A percentile compares a stretch with the other conserved stretches of the same genome.
These are phyloP conservation scores for Piromyces finnis DNA, from an alignment of 192 early-diverging fungal species.

Conservation along the genomic window DNA sequence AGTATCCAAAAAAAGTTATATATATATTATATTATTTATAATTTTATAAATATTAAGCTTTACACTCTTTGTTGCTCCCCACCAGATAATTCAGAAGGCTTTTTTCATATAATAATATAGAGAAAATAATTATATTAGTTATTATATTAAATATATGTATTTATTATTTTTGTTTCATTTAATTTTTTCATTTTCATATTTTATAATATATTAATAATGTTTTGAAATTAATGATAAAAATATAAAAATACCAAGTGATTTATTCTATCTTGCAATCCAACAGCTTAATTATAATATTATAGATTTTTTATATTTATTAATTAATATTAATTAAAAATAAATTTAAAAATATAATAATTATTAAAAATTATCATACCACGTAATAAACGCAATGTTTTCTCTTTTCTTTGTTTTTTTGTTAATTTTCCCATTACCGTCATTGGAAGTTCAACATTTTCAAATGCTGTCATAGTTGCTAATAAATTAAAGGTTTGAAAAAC, in stretches of 20 bases:
- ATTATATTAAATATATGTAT: no score
- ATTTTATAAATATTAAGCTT: no score
- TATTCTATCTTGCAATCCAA: constrained; percentile 11
- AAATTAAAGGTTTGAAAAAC: constrained; percentile 12
- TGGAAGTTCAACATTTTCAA: constrained; percentile 14
- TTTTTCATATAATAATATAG: no score
- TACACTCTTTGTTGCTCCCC: constrained; percentile 17
- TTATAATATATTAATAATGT: not conserved
- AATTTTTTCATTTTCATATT: no score
- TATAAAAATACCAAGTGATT: constrained; percentile 7
- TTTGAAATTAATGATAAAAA: no score
- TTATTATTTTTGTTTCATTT: no score
- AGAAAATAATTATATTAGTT: no score
- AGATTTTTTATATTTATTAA: no score
- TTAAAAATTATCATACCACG: constrained; percentile 2
- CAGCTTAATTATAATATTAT: no score
- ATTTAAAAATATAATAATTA: not conserved
- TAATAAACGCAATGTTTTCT: constrained; percentile 6
- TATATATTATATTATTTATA: no score
- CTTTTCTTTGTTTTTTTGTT: constrained; percentile 1
- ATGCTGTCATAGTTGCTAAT: constrained; percentile 12
- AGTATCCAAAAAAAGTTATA: no score
- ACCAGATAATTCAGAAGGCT: constrained; percentile 11
- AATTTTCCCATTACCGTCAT: constrained; percentile 13
- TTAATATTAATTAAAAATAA: not conserved